Evolutionary conservation across 768 basidiomycete species (phyloP).

Genomic region (button mushroom (Agaricus bisporus)): DNA sequence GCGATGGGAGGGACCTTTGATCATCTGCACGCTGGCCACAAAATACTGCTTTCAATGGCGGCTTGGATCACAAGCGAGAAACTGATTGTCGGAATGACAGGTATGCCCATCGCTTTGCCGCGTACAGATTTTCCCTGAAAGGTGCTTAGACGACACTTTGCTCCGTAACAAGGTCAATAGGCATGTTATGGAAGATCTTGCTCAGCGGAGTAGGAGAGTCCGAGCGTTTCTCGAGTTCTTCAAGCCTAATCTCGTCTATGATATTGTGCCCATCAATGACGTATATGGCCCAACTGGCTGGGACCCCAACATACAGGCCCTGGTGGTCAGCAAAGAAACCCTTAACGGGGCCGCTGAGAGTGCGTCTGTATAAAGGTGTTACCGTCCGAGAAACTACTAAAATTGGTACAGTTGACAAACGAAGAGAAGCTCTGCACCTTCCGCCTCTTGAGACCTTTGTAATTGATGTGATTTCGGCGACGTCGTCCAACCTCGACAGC

Average conservation of each 20-base stretch:
- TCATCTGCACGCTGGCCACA: constrained; percentile 95
- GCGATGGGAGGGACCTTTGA: constrained; percentile 96
- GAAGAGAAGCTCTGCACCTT: constrained; percentile 49
- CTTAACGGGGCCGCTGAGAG: constrained; percentile 66
- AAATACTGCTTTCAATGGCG: constrained; percentile 91
- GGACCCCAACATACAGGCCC: constrained; percentile 84
- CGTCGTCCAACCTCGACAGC: constrained; percentile 49
- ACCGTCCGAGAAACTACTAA: not conserved
- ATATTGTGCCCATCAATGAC: constrained; percentile 73
- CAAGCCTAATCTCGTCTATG: constrained; percentile 54
- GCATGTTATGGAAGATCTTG: constrained; percentile 59
- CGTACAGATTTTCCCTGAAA: constrained; percentile 4
- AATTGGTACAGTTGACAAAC: constrained; percentile 50
- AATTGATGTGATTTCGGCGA: constrained; percentile 86
- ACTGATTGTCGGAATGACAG: constrained; percentile 87
- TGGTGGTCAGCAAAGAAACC: constrained; percentile 92
- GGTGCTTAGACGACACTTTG: constrained; percentile 54
- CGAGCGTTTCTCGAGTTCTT: constrained; percentile 68
- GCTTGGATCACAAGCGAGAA: constrained; percentile 76
- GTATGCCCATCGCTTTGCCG: constrained; percentile 30
- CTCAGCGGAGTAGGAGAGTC: constrained; percentile 48
- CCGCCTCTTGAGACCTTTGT: constrained; percentile 62
- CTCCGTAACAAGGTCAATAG: constrained; percentile 67
- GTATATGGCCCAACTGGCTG: constrained; percentile 88
- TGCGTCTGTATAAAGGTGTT: constrained; percentile 30